Evolutionary conservation across 495 filamentous ascomycete species (phyloP).

Genomic region (Xylaria acuta): DNA sequence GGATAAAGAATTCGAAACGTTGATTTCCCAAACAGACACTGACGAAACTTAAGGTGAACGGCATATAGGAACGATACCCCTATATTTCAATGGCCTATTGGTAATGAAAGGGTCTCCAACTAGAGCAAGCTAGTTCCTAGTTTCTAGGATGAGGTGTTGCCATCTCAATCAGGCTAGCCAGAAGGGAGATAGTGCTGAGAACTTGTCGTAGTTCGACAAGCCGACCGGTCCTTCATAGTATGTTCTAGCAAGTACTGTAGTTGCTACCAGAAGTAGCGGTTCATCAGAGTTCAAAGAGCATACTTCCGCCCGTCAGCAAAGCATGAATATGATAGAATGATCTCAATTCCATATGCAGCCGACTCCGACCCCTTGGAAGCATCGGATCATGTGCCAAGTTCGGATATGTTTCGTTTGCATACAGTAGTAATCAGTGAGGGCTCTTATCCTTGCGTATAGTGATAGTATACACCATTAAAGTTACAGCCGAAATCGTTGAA

Average conservation of each 20-base stretch:
- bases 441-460: neutral
- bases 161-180: neutral
- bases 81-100: neutral
- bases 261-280: neutral
- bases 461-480: neutral
- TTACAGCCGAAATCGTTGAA: neutral
- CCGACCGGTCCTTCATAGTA: neutral
- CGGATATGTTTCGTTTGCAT: constrained; percentile 5
- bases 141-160: neutral
- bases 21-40: neutral
- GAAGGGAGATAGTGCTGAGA: neutral
- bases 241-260: neutral
- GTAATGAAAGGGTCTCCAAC: neutral
- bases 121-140: neutral
- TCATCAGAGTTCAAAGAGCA: neutral
- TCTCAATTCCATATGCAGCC: neutral
- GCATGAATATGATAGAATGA: constrained; percentile 4
- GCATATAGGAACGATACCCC: neutral
- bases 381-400: constrained; percentile 10
- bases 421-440: neutral
- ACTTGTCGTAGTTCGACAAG: neutral
- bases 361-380: constrained; percentile 2
- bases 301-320: neutral
- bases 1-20: neutral
- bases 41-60: neutral